A percentile compares a stretch with the other conserved stretches of the same genome.
phyloP scores from a whole-genome alignment of 2,329 filamentous ascomycete genomes.

The Blumeria graminis region DNA sequence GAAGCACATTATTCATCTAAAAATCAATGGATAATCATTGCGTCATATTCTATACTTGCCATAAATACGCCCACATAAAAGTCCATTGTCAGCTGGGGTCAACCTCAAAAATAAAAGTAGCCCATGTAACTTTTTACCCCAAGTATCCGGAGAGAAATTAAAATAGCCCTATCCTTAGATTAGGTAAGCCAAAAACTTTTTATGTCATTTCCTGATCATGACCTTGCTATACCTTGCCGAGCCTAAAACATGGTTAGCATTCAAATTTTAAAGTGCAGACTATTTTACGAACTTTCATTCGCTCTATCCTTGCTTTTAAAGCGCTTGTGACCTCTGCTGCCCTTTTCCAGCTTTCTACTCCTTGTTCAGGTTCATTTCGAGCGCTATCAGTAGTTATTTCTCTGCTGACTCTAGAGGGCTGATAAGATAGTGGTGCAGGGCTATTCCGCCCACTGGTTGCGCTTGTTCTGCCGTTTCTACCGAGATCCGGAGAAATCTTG shows the following conservation, averaged over 20 bases:
- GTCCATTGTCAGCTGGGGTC: too few species aligned
- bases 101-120: too few species aligned
- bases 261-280: background rate
- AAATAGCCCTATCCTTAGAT: too few species aligned
- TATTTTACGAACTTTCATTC: conserved; percentile 53
- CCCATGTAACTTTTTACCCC: too few species aligned
- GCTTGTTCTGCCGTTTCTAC: conserved; percentile 12
- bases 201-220: conserved; percentile 8
- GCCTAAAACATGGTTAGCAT: conserved; percentile 16
- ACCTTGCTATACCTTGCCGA: conserved; percentile 25
- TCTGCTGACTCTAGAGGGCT: conserved; percentile 12
- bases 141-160: too few species aligned
- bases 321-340: conserved; percentile 96
- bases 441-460: conserved; percentile 14
- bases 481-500: conserved; percentile 14
- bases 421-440: conserved; percentile 8
- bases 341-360: conserved; percentile 83
- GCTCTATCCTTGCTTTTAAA: conserved; percentile 87
- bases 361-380: conserved; percentile 20
- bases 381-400: conserved; percentile 13
- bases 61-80: too few species aligned
- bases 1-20: too few species aligned
- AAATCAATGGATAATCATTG: too few species aligned
- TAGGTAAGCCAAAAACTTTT: too few species aligned
- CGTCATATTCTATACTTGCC: too few species aligned